Evolutionary conservation across 257 asterid species (phyloP), one percentile per base, ranked within the genome.

Genomic region (Solanum peruvianum): DNA sequence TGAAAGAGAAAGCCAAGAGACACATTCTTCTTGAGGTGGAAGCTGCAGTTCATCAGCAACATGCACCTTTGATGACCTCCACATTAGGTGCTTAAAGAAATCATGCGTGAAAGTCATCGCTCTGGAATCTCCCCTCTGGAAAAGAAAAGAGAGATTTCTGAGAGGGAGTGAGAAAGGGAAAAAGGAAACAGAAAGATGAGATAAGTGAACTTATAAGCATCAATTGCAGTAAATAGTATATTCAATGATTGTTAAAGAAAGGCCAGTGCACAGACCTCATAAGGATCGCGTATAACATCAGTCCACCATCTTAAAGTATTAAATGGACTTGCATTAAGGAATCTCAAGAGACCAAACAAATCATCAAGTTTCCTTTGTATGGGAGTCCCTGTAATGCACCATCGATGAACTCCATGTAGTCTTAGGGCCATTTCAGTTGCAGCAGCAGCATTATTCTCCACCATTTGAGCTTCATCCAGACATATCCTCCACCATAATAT

Each of bases 381-480:
- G 85, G 99, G 99, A 87, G 98, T 95, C 90, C 99, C 99, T 13
- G 99, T 95, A 80, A 97, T 93, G 89, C 99, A 97, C 99, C 99
- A 97, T n/a, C 93, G 98, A 87, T 97, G 93, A 90, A 89, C 93
- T 86, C 96, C 96, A 89, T 94, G 98, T 70, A 97, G 91, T 84
- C 99, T 94, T 87, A 97, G 66, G 20, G 99, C 98, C 95, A 97
- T 92, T 88, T 94, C 99, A 86, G 97, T 92, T 70, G 99, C 96
- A 47, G 98, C 94, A 62, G 98, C 96, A 89, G 98, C 97, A 94
- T 92, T 94, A 88, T 96, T 95, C 92, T 97, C 99, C 88, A 95
- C 99, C 98, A 95, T 97, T 92, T 97, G 99, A 93, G 99, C 99
- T 93, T 97, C 99, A 93, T 97, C 99, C 93, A 97, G 78, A 90